These are phyloP conservation scores for Trapa bicornis DNA, from an alignment of 345 rosid species.

Conservation along the genomic window DNA sequence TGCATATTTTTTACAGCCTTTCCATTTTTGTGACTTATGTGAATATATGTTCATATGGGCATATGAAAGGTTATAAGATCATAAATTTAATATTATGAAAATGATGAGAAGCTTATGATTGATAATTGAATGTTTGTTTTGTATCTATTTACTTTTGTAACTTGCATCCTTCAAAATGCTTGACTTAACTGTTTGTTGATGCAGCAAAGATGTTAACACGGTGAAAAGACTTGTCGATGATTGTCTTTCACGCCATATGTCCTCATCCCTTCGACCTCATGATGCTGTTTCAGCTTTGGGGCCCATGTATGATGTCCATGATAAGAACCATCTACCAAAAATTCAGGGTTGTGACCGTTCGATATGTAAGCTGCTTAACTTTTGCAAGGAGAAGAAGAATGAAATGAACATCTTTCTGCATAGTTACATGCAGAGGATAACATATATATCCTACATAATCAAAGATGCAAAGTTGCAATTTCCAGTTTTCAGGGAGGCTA, in stretches of 20 bases:
- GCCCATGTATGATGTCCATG: conserved; percentile 96
- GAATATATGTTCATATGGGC: background rate
- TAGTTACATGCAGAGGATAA: conserved; percentile 69
- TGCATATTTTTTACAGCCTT: background rate
- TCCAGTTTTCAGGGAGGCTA: conserved; percentile 93
- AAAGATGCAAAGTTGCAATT: conserved; percentile 84
- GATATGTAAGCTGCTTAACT: conserved; percentile 52
- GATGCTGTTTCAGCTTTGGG: conserved; percentile 99
- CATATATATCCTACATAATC: conserved; percentile 49
- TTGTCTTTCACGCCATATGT: conserved; percentile 60
- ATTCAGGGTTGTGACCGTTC: conserved; percentile 56
- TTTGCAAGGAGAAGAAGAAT: conserved; percentile 71
- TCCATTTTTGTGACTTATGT: background rate
- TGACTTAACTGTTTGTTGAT: background rate
- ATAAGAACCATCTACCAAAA: conserved; percentile 75
- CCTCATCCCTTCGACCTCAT: conserved; percentile 92
- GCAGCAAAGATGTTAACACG: conserved; percentile 90
- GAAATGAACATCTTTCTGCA: conserved; percentile 84
- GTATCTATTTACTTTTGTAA: background rate
- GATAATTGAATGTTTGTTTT: background rate
- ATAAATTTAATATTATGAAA: background rate
- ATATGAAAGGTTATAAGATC: background rate
- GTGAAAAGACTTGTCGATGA: conserved; percentile 95
- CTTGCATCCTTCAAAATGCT: background rate
- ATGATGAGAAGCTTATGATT: background rate